These are phyloP conservation scores for Emergomyces orientalis DNA, from an alignment of 2,329 filamentous ascomycete genomes.

Conservation along the genomic window DNA sequence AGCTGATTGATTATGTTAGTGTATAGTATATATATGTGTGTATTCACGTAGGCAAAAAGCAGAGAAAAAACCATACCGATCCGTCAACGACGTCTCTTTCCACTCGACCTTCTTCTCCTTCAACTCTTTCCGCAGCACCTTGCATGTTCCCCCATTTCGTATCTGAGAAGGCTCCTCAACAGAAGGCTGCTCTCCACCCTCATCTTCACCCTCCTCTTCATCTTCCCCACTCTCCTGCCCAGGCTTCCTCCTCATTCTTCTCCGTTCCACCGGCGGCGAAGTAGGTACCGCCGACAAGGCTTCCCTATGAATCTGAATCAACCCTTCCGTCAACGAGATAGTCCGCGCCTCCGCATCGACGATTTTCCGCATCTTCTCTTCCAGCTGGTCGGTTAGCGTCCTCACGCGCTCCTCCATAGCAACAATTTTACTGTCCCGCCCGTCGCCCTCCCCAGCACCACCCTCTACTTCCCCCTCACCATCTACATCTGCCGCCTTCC, in stretches of 20 bases:
- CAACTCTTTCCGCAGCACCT: slow-evolving; percentile 29
- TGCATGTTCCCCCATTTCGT: slow-evolving; percentile 11
- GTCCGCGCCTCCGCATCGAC: slow-evolving; percentile 49
- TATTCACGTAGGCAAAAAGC: slow-evolving; percentile 2
- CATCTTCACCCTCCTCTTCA: slow-evolving; percentile 35
- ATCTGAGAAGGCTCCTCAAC: neutral
- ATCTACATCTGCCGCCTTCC: slow-evolving; percentile 21
- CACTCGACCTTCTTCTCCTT: slow-evolving; percentile 29
- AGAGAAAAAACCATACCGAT: slow-evolving; percentile 27
- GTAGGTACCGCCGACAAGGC: slow-evolving; percentile 20
- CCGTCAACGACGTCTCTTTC: slow-evolving; percentile 30
- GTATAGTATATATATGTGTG: slow-evolving; percentile 10
- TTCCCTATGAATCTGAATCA: slow-evolving; percentile 38
- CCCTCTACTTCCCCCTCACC: slow-evolving; percentile 13
- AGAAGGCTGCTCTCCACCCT: slow-evolving; percentile 33
- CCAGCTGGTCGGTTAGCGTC: slow-evolving; percentile 46
- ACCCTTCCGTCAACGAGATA: slow-evolving; percentile 34
- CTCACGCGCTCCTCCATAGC: slow-evolving; percentile 41
- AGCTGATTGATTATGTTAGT: slow-evolving; percentile 29
- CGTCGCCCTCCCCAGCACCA: slow-evolving; percentile 10
- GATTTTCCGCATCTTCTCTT: slow-evolving; percentile 47
- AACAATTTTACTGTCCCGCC: slow-evolving; percentile 32
- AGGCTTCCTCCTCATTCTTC: slow-evolving; percentile 28
- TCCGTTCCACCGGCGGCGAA: slow-evolving; percentile 25
- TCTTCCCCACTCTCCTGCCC: slow-evolving; percentile 28